phyloP scores from a whole-genome alignment of 257 asterid genomes.

The Phtheirospermum japonicum region DNA sequence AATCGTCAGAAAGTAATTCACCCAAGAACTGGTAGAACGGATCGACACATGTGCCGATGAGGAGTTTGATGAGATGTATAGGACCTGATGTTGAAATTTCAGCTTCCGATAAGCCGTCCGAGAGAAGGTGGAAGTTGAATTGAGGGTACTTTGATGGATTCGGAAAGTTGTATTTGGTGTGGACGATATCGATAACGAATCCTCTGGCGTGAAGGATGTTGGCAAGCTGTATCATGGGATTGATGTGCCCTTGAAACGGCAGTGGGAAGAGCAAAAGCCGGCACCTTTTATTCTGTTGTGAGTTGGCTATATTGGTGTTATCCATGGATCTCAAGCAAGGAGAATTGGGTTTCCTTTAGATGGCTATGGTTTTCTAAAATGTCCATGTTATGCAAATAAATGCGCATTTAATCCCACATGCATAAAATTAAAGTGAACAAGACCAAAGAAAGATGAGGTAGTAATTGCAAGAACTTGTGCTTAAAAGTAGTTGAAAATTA shows the following conservation, averaged over 20 bases:
- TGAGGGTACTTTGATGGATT: constrained; percentile 37
- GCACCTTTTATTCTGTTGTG: neutral
- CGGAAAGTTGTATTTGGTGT: constrained; percentile 37
- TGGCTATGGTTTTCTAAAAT: neutral
- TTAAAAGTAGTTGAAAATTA: too few relatives aligned
- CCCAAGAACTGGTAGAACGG: constrained; percentile 25
- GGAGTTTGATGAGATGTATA: constrained; percentile 17
- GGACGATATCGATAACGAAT: constrained; percentile 37
- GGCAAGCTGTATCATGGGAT: constrained; percentile 55
- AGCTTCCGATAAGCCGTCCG: constrained; percentile 25
- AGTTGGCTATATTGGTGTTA: neutral
- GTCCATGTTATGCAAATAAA: neutral
- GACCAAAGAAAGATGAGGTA: too few relatives aligned
- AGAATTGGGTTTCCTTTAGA: neutral
- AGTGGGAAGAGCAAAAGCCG: constrained; percentile 34
- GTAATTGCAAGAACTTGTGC: too few relatives aligned
- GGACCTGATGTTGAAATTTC: constrained; percentile 4
- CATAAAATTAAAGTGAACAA: too few relatives aligned
- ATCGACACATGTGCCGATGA: constrained; percentile 16
- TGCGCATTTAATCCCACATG: neutral
- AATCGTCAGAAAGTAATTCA: constrained; percentile 16
- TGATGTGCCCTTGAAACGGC: constrained; percentile 55
- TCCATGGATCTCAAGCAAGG: constrained; percentile 24
- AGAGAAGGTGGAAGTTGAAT: constrained; percentile 35
- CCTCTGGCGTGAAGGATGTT: constrained; percentile 45